These are phyloP conservation scores for Sphaerulina populicola DNA, from an alignment of 2,329 filamentous ascomycete genomes.

Conservation along the genomic window DNA sequence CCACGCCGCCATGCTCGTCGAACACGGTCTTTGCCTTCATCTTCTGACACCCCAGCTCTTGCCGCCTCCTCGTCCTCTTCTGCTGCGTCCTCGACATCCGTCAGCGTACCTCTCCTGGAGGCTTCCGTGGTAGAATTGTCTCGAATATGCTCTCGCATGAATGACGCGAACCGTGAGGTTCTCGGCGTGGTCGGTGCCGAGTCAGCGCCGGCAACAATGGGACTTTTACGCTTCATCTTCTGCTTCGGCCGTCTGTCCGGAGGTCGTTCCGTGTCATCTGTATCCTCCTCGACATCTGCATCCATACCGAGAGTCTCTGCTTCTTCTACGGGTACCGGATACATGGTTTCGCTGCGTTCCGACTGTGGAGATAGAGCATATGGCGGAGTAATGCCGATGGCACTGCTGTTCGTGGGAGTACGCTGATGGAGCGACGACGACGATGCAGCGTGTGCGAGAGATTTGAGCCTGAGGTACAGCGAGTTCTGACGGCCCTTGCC, in stretches of 20 bases:
- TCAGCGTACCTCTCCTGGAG: conserved; percentile 47
- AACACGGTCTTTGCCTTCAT: conserved; percentile 44
- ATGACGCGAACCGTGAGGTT: conserved; percentile 42
- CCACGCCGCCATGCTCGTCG: conserved; percentile 42
- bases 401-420: conserved; percentile 8
- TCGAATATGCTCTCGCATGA: conserved; percentile 42
- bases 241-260: conserved; percentile 49
- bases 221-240: conserved; percentile 56
- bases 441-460: conserved; percentile 21
- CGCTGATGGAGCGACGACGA: conserved; percentile 6
- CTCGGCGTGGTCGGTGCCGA: conserved; percentile 62
- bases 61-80: conserved; percentile 32
- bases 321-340: conserved; percentile 23
- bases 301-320: conserved; percentile 45
- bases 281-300: conserved; percentile 38
- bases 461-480: conserved; percentile 29
- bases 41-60: conserved; percentile 43
- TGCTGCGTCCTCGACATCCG: conserved; percentile 27
- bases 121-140: conserved; percentile 47
- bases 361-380: conserved; percentile 28
- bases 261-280: conserved; percentile 37
- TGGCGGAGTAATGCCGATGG: conserved; percentile 18
- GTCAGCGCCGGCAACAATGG: conserved; percentile 47
- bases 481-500: conserved; percentile 21
- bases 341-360: conserved; percentile 29